These are phyloP conservation scores for Sophora flavescens DNA, from an alignment of 306 rosid species.

Conservation along the genomic window DNA sequence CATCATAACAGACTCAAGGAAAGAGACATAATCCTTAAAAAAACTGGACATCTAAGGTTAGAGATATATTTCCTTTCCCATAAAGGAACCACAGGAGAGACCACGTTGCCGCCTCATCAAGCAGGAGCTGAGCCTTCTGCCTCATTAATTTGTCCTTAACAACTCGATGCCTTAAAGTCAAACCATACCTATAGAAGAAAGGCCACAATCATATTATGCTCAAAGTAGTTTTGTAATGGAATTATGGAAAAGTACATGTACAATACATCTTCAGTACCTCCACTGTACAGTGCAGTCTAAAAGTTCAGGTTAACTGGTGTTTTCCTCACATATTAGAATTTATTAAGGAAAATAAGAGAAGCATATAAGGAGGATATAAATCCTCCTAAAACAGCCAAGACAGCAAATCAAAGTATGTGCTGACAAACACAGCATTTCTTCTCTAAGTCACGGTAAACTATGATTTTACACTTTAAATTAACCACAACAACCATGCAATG, in stretches of 20 bases:
- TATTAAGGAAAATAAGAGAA: too few relatives aligned
- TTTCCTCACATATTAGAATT: not conserved
- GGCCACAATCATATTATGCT: conserved; percentile 26
- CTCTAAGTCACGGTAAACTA: too few relatives aligned
- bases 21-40: conserved; percentile 36
- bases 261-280: conserved; percentile 13
- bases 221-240: conserved; percentile 35
- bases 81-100: conserved; percentile 95
- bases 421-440: conserved; percentile 5
- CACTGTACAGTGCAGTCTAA: not conserved
- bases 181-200: conserved; percentile 66
- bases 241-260: conserved; percentile 39
- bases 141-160: conserved; percentile 94
- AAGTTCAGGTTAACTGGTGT: conserved; percentile 11
- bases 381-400: conserved; percentile 29
- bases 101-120: conserved; percentile 99
- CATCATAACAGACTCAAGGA: conserved; percentile 27
- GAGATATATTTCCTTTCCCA: conserved; percentile 82
- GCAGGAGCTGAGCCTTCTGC: conserved; percentile 92
- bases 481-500: too few relatives aligned
- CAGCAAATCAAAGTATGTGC: not conserved
- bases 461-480: too few relatives aligned
- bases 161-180: conserved; percentile 74
- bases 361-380: not conserved
- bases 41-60: conserved; percentile 38